Conservation (phyloP, 2,329 filamentous ascomycete genomes). For the Septoria linicola region DNA sequence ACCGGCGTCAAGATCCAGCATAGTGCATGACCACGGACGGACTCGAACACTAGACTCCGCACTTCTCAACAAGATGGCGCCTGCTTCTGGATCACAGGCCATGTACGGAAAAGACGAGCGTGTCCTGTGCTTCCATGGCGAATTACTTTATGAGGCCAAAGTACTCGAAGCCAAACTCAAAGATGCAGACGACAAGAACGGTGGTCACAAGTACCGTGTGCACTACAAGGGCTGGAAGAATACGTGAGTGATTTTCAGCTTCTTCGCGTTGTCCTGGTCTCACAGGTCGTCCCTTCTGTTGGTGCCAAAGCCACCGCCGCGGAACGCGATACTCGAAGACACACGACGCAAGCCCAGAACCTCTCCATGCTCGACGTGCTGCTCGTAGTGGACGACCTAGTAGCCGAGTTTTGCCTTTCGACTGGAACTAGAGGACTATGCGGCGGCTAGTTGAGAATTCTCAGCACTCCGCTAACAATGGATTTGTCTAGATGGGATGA, state of each 20-base stretch:
- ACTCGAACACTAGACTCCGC: no score
- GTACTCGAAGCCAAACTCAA: constrained; percentile 73
- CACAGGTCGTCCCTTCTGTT: background rate
- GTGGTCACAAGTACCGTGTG: constrained; percentile 81
- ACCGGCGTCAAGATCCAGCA: no score
- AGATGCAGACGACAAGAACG: constrained; percentile 65
- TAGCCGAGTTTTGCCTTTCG: background rate
- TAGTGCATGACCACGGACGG: no score
- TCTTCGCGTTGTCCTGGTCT: background rate
- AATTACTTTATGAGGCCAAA: constrained; percentile 96
- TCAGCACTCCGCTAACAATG: constrained; percentile 10
- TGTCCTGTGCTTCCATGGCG: constrained; percentile 94
- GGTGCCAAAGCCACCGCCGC: background rate
- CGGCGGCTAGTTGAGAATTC: background rate
- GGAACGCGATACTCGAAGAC: no score
- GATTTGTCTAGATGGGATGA: constrained; percentile 77
- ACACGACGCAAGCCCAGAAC: no score
- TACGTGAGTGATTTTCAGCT: constrained; percentile 60
- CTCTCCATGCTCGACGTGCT: no score
- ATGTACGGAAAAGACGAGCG: constrained; percentile 75
- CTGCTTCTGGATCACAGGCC: constrained; percentile 20
- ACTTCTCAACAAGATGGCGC: no score
- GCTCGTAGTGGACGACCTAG: background rate
- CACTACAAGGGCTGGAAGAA: constrained; percentile 99
- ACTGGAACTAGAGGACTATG: background rate